phyloP scores from a whole-genome alignment of 2,329 filamentous ascomycete genomes.

The Torrubiella hemipterigena region DNA sequence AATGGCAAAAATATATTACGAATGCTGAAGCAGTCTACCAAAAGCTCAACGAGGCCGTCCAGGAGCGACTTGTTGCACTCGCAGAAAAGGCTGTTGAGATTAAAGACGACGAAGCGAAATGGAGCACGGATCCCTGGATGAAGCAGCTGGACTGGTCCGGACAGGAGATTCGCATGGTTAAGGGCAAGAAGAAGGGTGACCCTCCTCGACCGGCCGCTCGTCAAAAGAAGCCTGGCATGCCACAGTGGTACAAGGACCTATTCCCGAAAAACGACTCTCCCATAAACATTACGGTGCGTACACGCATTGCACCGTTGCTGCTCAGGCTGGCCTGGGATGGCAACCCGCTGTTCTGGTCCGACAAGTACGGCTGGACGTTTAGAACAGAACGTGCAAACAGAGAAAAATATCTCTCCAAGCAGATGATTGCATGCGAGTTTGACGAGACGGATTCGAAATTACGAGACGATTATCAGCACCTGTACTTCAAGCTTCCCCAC shows the following conservation, averaged over 20 bases:
- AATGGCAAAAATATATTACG: constrained; percentile 75
- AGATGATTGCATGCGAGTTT: constrained; percentile 66
- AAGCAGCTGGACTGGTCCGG: constrained; percentile 91
- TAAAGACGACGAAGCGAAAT: constrained; percentile 57
- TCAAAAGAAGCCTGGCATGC: constrained; percentile 92
- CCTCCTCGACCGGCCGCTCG: constrained; percentile 63
- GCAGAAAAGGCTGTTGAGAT: constrained; percentile 66
- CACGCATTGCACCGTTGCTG: constrained; percentile 74
- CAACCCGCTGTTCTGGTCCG: constrained; percentile 83
- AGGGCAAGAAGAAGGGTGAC: constrained; percentile 79
- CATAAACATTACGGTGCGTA: constrained; percentile 75
- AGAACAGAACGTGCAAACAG: constrained; percentile 53
- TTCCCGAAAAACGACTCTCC: constrained; percentile 56
- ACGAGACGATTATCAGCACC: constrained; percentile 50
- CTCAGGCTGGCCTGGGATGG: constrained; percentile 82
- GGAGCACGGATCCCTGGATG: constrained; percentile 78
- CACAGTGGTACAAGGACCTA: constrained; percentile 90
- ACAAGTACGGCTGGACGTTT: constrained; percentile 89
- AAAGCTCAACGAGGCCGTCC: constrained; percentile 63
- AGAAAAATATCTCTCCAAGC: constrained; percentile 54
- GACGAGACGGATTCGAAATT: constrained; percentile 58
- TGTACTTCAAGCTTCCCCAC: constrained; percentile 90
- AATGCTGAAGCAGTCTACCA: constrained; percentile 81
- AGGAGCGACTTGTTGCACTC: constrained; percentile 59
- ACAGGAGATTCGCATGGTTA: constrained; percentile 82